Percentiles rank a stretch among this genome's conserved stretches.
These are phyloP conservation scores for Cyclocybe cylindracea DNA, from an alignment of 768 basidiomycete species.

Conservation along the genomic window DNA sequence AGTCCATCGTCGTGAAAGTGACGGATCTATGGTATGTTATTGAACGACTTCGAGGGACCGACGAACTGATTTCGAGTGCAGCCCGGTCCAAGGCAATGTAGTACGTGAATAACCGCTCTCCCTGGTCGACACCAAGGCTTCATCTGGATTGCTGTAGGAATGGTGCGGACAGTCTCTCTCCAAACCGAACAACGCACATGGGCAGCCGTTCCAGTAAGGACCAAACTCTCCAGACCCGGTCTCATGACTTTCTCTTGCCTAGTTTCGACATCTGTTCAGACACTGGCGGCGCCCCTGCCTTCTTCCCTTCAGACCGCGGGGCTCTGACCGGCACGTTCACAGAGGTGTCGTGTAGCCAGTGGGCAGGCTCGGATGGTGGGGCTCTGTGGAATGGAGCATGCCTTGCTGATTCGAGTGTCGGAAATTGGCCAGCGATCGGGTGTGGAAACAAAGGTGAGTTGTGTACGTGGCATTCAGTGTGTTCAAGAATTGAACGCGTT, in stretches of 20 bases:
- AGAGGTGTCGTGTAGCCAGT: conserved; percentile 58
- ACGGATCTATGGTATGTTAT: conserved; percentile 40
- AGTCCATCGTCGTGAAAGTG: conserved; percentile 55
- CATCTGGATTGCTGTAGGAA: conserved; percentile 23
- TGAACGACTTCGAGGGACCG: neutral
- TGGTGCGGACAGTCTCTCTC: conserved; percentile 56
- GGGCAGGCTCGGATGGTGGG: conserved; percentile 55
- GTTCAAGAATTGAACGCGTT: conserved; percentile 1
- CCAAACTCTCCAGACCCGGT: neutral
- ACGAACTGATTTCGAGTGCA: conserved; percentile 7
- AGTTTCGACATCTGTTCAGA: conserved; percentile 67
- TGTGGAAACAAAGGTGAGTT: conserved; percentile 55
- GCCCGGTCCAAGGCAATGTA: conserved; percentile 49
- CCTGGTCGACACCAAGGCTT: neutral
- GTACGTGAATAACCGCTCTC: conserved; percentile 15
- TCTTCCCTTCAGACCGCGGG: conserved; percentile 60
- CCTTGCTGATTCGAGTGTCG: conserved; percentile 47
- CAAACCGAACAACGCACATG: conserved; percentile 42
- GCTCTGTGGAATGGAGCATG: conserved; percentile 51
- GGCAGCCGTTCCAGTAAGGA: conserved; percentile 50
- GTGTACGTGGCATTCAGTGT: neutral
- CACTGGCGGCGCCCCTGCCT: conserved; percentile 48
- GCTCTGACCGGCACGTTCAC: conserved; percentile 53
- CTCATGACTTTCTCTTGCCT: neutral
- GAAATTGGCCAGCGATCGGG: conserved; percentile 50